A percentile compares a stretch with the other conserved stretches of the same genome.
phyloP scores from a whole-genome alignment of 2,329 filamentous ascomycete species.

The Botrytis tulipae region DNA sequence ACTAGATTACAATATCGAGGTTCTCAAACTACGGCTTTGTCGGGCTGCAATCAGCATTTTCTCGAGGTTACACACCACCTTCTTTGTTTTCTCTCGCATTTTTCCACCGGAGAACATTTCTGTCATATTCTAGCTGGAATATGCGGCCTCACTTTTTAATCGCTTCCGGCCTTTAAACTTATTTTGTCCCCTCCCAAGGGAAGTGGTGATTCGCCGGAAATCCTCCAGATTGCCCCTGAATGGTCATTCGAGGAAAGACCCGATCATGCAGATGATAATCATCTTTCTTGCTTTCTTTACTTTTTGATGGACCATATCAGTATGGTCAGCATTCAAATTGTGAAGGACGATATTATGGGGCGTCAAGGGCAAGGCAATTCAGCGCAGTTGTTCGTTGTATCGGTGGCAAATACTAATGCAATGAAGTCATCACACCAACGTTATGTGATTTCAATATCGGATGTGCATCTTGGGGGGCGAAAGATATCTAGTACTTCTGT shows the following conservation, averaged over 20 bases:
- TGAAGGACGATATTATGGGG: conserved; percentile 12
- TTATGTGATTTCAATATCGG: conserved; percentile 19
- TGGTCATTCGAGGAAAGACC: conserved; percentile 16
- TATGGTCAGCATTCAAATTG: conserved; percentile 13
- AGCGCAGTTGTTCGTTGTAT: conserved; percentile 2
- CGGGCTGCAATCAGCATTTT: conserved; percentile 25
- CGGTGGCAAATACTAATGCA: conserved; percentile 16
- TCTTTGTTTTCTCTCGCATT: conserved; percentile 26
- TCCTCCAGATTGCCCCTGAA: conserved; percentile 12
- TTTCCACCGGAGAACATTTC: conserved; percentile 17
- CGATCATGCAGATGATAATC: conserved; percentile 13
- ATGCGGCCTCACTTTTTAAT: conserved; percentile 17
- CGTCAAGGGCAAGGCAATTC: not conserved
- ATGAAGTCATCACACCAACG: conserved; percentile 15
- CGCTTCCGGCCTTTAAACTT: conserved; percentile 4
- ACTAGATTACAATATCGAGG: conserved; percentile 18
- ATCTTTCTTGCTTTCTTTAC: conserved; percentile 5
- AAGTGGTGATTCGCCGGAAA: conserved; percentile 9
- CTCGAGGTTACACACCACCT: conserved; percentile 26
- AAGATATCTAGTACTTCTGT: conserved; percentile 9
- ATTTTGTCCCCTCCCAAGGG: conserved; percentile 1
- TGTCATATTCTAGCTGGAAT: conserved; percentile 19
- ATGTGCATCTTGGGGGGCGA: conserved; percentile 17
- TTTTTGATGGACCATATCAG: conserved; percentile 2
- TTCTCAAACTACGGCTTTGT: conserved; percentile 26